Conservation (phyloP, 768 basidiomycete genomes). For the Coprinellus micaceus region DNA sequence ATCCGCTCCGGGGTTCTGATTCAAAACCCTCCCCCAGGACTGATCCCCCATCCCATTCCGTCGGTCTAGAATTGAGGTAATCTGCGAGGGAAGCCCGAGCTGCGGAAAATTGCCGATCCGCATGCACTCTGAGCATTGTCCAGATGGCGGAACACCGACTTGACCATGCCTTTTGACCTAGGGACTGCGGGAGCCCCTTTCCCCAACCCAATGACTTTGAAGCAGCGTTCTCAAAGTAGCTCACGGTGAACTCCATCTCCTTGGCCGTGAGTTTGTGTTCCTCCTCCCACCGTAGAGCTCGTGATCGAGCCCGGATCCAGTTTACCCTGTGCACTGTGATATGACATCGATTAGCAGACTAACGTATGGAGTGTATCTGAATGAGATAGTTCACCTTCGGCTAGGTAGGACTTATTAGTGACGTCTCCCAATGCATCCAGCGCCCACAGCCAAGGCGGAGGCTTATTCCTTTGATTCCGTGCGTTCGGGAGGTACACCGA, state of each 20-base stretch:
- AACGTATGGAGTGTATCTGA: not conserved
- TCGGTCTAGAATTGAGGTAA: no score
- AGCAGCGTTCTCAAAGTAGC: no score
- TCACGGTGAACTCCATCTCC: slow-evolving; percentile 18
- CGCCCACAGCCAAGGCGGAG: not conserved
- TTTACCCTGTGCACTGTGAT: slow-evolving; percentile 15
- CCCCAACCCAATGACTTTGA: no score
- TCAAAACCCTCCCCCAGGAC: no score
- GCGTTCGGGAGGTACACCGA: not conserved
- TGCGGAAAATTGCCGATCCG: no score
- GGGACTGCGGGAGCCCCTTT: no score
- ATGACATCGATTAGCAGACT: not conserved
- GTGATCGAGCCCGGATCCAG: slow-evolving; percentile 17
- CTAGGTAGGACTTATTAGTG: not conserved
- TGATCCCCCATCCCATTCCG: no score
- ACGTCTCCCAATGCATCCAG: not conserved
- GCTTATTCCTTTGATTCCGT: not conserved
- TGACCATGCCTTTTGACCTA: no score
- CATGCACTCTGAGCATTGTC: no score
- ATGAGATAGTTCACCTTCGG: not conserved
- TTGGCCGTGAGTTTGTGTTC: slow-evolving; percentile 14
- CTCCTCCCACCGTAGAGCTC: slow-evolving; percentile 16
- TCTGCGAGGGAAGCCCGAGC: no score
- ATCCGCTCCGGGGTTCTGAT: no score
- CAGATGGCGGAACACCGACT: no score